A percentile compares a stretch with the other conserved stretches of the same genome.
These are phyloP conservation scores for Petrea volubilis DNA, from an alignment of 257 asterid species.

Conservation along the genomic window DNA sequence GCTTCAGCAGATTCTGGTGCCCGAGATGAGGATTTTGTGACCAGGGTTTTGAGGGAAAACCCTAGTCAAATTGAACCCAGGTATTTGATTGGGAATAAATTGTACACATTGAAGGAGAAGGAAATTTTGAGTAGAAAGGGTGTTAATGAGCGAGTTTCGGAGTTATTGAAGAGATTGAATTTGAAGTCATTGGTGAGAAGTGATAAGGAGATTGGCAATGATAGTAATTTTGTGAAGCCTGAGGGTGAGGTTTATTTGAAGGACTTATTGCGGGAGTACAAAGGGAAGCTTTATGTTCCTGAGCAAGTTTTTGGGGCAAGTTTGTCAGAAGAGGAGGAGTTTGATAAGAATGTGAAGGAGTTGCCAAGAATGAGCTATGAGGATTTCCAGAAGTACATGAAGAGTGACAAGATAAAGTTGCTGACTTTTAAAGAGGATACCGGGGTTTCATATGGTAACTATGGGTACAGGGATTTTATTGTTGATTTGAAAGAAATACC, in stretches of 20 bases:
- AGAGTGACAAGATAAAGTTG: constrained; percentile 71
- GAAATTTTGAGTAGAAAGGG: constrained; percentile 53
- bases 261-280: constrained; percentile 89
- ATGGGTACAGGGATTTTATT: constrained; percentile 58
- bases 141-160: constrained; percentile 41
- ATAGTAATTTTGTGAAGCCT: constrained; percentile 32
- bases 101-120: constrained; percentile 79
- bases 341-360: constrained; percentile 68
- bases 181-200: constrained; percentile 50
- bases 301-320: constrained; percentile 74
- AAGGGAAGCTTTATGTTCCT: constrained; percentile 92
- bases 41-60: constrained; percentile 86
- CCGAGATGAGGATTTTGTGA: constrained; percentile 74
- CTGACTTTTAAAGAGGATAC: constrained; percentile 69
- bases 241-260: constrained; percentile 76
- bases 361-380: constrained; percentile 71
- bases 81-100: constrained; percentile 65
- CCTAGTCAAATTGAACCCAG: constrained; percentile 94
- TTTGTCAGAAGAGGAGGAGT: constrained; percentile 87
- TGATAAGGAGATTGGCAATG: constrained; percentile 31
- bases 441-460: constrained; percentile 32
- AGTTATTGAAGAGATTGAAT: constrained; percentile 52
- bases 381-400: constrained; percentile 67
- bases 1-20: constrained; percentile 35
- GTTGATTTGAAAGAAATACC: constrained; percentile 92